Percentiles rank a stretch among this genome's conserved stretches.
phyloP scores from a whole-genome alignment of 2,329 filamentous ascomycete species.

The Karstenula rhodostoma region DNA sequence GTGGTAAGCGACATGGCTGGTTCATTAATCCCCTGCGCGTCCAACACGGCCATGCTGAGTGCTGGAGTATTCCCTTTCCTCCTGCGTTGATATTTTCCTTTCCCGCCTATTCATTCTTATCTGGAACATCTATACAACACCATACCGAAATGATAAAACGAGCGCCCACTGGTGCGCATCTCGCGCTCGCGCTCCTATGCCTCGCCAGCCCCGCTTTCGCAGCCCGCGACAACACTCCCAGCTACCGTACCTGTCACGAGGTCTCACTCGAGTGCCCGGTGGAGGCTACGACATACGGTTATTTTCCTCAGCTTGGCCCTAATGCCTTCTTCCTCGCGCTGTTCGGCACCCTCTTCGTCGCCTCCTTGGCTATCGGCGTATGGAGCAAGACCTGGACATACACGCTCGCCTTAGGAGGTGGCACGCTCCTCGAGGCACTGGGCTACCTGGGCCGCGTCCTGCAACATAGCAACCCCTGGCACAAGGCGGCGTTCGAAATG shows the following conservation, averaged over 20 bases:
- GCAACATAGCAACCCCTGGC: constrained; percentile 62
- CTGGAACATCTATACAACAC: neutral
- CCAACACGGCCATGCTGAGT: neutral
- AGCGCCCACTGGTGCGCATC: neutral
- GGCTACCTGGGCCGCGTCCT: constrained; percentile 65
- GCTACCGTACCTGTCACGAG: constrained; percentile 9
- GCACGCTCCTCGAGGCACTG: constrained; percentile 59
- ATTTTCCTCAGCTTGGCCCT: constrained; percentile 59
- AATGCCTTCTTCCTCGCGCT: constrained; percentile 61
- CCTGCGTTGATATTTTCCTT: neutral
- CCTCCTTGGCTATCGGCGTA: constrained; percentile 58
- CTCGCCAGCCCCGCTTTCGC: constrained; percentile 8
- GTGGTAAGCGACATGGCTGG: neutral
- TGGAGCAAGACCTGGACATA: constrained; percentile 63
- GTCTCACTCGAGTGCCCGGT: constrained; percentile 50
- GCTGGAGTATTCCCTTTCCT: neutral
- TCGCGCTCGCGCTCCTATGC: constrained; percentile 1
- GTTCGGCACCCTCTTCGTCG: constrained; percentile 57
- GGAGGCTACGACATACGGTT: constrained; percentile 58
- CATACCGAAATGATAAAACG: neutral
- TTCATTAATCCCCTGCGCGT: neutral
- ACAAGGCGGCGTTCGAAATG: constrained; percentile 54
- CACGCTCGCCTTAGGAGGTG: constrained; percentile 56
- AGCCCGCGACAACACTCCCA: constrained; percentile 6
- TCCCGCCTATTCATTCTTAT: neutral